A percentile compares a stretch with the other conserved stretches of the same genome.
Evolutionary conservation across 2,329 filamentous ascomycete genomes (phyloP).

Genomic region (Trichoderma breve): DNA sequence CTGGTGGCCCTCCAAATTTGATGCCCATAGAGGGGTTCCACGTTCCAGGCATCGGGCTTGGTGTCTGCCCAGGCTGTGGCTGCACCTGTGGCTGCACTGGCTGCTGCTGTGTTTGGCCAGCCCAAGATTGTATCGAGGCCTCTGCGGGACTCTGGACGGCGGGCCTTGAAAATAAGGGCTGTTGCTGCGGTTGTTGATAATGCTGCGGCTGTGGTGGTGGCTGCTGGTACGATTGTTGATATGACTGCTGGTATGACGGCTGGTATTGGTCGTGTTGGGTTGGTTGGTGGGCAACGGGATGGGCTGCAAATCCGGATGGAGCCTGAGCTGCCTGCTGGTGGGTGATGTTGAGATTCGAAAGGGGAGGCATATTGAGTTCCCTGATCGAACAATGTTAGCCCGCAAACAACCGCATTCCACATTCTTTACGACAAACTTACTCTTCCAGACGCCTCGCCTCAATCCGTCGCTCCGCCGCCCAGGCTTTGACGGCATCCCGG

Average conservation of each 20-base stretch:
- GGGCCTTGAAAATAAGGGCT: constrained; percentile 27
- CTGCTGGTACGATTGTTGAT: constrained; percentile 10
- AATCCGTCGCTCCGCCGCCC: constrained; percentile 75
- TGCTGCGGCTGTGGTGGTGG: constrained; percentile 13
- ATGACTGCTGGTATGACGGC: constrained; percentile 5
- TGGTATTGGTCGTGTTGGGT: constrained; percentile 7
- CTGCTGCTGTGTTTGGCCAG: constrained; percentile 50
- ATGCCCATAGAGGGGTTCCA: constrained; percentile 84
- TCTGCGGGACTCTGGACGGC: constrained; percentile 39
- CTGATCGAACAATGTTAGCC: constrained; percentile 31
- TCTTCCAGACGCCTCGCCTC: constrained; percentile 78
- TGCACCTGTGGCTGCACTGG: constrained; percentile 46
- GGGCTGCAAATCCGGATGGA: constrained; percentile 41
- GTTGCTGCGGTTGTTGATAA: constrained; percentile 26
- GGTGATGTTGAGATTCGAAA: constrained; percentile 44
- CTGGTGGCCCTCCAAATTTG: constrained; percentile 59
- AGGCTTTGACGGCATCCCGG: constrained; percentile 72
- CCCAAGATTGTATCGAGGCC: constrained; percentile 59
- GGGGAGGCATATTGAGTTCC: constrained; percentile 52
- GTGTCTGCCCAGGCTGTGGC: constrained; percentile 46
- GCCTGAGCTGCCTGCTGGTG: constrained; percentile 30
- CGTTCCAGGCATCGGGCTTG: constrained; percentile 32
- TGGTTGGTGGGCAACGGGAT: constrained; percentile 1
- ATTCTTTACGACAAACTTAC: constrained; percentile 45
- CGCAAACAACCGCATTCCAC: background rate